Evolutionary conservation across 2,329 filamentous ascomycete species (phyloP).

Genomic region (Eurotiales sp.): DNA sequence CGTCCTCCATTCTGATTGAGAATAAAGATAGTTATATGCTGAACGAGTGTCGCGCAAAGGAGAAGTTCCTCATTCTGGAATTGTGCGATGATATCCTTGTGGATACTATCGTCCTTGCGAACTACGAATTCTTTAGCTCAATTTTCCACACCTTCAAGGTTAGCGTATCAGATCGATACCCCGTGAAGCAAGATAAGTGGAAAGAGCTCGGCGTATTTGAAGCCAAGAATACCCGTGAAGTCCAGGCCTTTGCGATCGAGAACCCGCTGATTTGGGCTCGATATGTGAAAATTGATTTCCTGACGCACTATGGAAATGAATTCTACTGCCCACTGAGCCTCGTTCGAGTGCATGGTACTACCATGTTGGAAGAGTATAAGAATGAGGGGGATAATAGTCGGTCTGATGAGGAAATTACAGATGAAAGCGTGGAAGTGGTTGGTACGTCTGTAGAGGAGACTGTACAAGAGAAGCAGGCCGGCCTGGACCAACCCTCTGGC

Average conservation of each 20-base stretch:
- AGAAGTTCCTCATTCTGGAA: constrained; percentile 94
- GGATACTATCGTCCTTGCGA: constrained; percentile 94
- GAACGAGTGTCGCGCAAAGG: constrained; percentile 77
- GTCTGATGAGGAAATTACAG: constrained; percentile 59
- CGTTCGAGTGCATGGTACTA: constrained; percentile 84
- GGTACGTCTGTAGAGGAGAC: constrained; percentile 17
- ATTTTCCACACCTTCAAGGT: constrained; percentile 89
- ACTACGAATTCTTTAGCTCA: constrained; percentile 98
- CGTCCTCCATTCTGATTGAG: constrained; percentile 84
- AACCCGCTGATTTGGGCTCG: constrained; percentile 95
- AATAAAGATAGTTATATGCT: constrained; percentile 99
- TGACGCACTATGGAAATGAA: constrained; percentile 92
- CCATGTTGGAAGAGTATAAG: constrained; percentile 91
- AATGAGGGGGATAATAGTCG: constrained; percentile 70
- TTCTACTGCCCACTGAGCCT: constrained; percentile 94
- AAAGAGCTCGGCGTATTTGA: constrained; percentile 83
- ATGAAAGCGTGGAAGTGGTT: constrained; percentile 36
- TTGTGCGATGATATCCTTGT: constrained; percentile 82
- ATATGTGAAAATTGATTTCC: constrained; percentile 85
- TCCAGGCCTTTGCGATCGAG: constrained; percentile 90
- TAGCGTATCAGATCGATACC: constrained; percentile 91
- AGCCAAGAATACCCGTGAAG: constrained; percentile 85
- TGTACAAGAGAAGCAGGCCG: constrained; percentile 1
- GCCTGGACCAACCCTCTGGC: not conserved
- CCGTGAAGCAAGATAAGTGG: constrained; percentile 90